Percentiles rank a stretch among this genome's conserved stretches.
Evolutionary conservation across 352 stramenopile species (phyloP).

Genomic region (Pythium pectinolyticum): DNA sequence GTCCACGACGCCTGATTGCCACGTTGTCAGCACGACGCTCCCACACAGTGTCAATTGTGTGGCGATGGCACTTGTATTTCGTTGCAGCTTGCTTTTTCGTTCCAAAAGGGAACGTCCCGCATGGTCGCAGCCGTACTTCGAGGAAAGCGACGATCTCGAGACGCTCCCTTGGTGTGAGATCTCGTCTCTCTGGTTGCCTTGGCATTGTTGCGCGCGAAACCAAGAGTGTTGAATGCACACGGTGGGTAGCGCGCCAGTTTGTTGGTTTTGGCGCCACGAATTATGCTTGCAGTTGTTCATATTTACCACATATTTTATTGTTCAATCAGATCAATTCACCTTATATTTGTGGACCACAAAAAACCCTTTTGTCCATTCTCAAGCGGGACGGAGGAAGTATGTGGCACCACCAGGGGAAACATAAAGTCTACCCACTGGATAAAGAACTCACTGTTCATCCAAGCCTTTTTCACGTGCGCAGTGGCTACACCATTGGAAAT

Average conservation of each 20-base stretch:
- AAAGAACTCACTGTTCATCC: too few species aligned
- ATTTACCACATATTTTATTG: not conserved
- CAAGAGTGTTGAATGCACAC: not conserved
- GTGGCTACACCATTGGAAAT: too few species aligned
- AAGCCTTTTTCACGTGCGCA: too few species aligned
- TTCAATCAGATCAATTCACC: conserved; percentile 5
- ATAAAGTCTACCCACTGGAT: not conserved
- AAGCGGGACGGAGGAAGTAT: conserved; percentile 9
- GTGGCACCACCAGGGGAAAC: not conserved
- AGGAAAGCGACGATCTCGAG: conserved; percentile 1
- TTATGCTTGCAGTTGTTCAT: not conserved
- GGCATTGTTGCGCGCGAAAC: not conserved
- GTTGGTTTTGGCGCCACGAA: not conserved
- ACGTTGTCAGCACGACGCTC: not conserved
- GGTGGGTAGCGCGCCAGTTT: not conserved
- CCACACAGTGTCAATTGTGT: not conserved
- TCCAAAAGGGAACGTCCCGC: not conserved
- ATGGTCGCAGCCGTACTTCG: not conserved
- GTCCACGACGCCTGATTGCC: not conserved
- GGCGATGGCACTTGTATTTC: not conserved
- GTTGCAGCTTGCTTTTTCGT: not conserved
- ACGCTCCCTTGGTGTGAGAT: not conserved
- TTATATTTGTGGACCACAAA: conserved; percentile 14
- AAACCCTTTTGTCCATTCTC: conserved; percentile 13
- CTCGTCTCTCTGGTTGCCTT: not conserved